A percentile compares a stretch with the other conserved stretches of the same genome.
Evolutionary conservation across 495 filamentous ascomycete species (phyloP).

Genomic region (Thermothielavioides terrestris): DNA sequence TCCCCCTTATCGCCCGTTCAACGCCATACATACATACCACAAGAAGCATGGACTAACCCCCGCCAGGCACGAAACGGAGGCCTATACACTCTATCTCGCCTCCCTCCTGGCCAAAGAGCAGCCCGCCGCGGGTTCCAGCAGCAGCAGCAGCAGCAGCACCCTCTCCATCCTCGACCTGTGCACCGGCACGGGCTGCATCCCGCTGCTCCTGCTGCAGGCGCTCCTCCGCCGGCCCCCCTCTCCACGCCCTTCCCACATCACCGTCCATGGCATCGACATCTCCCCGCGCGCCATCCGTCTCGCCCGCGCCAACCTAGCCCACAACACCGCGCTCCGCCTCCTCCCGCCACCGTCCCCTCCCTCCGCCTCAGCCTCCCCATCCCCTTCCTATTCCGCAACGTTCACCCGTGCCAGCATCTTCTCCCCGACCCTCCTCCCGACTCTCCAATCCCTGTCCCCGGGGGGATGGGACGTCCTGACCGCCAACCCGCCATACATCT

Average conservation of each 20-base stretch:
- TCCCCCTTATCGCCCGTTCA: neutral
- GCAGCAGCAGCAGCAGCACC: too few species aligned
- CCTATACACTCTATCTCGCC: conserved; percentile 52
- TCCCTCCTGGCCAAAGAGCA: conserved; percentile 28
- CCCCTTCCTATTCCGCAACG: conserved; percentile 17
- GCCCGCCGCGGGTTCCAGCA: too few species aligned
- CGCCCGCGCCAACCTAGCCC: conserved; percentile 49
- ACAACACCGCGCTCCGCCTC: conserved; percentile 53
- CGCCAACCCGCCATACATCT: conserved; percentile 90
- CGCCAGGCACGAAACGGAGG: conserved; percentile 58
- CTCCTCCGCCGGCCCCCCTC: conserved; percentile 53
- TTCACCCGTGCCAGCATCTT: conserved; percentile 54
- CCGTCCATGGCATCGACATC: conserved; percentile 50
- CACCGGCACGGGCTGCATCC: conserved; percentile 84
- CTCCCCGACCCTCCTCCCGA: conserved; percentile 12
- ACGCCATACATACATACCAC: neutral
- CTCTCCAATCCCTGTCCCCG: neutral
- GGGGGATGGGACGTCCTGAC: conserved; percentile 59
- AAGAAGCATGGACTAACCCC: too few species aligned
- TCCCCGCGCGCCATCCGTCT: conserved; percentile 51
- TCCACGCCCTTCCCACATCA: conserved; percentile 31
- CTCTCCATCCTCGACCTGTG: conserved; percentile 75
- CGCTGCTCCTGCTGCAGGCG: conserved; percentile 44
- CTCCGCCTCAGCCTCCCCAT: neutral
- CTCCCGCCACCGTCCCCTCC: neutral